Percentiles rank a stretch among this genome's conserved stretches.
Conservation (phyloP, 495 filamentous ascomycete species). For the Penicillium turbatum region DNA sequence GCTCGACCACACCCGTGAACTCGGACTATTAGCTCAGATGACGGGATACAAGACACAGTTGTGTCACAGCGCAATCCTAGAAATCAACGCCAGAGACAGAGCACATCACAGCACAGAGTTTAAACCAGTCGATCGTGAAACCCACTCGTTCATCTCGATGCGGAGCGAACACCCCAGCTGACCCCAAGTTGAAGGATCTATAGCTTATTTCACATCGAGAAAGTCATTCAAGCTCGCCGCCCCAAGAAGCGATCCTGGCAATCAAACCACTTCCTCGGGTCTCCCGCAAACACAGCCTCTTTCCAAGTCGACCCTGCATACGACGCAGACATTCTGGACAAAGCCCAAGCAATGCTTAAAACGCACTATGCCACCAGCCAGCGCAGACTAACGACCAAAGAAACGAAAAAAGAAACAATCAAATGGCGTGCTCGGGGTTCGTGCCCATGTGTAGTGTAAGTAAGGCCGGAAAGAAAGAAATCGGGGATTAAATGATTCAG, state of each 20-base stretch:
- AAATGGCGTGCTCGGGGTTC: conserved; percentile 3
- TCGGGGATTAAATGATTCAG: background rate
- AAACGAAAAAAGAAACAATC: background rate
- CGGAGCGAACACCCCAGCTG: background rate
- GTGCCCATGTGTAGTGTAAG: background rate
- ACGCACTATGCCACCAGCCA: background rate
- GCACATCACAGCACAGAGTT: no score
- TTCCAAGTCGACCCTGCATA: background rate
- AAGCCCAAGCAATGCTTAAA: background rate
- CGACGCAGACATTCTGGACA: background rate
- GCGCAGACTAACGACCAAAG: background rate
- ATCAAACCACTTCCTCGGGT: background rate
- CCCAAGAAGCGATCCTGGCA: no score
- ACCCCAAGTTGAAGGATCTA: background rate
- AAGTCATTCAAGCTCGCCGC: background rate
- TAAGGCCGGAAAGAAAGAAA: background rate
- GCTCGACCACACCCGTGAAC: no score
- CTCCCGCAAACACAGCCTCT: background rate
- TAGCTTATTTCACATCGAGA: background rate
- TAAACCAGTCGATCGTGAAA: background rate
- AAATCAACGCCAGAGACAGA: no score
- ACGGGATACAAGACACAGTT: background rate
- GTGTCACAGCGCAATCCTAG: background rate
- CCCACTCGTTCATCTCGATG: background rate
- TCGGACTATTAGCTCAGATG: background rate